Percentiles rank a stretch among this genome's conserved stretches.
These are phyloP conservation scores for Trichophyton equinum DNA, from an alignment of 2,329 filamentous ascomycete genomes.

Conservation along the genomic window DNA sequence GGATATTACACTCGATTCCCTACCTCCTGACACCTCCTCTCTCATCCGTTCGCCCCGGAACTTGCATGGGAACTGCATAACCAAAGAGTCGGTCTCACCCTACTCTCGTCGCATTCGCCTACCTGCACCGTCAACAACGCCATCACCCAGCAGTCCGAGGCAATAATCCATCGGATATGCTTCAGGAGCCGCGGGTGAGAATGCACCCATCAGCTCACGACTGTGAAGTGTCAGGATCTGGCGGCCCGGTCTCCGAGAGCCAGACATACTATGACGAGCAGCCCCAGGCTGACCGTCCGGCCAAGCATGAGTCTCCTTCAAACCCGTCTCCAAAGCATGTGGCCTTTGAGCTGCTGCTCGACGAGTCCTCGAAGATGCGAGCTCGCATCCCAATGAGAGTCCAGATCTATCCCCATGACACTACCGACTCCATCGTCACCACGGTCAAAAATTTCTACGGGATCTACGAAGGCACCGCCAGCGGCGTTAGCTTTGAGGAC, in stretches of 20 bases:
- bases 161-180: background rate
- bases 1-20: background rate
- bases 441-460: conserved; percentile 99
- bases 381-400: conserved; percentile 55
- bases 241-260: background rate
- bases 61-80: background rate
- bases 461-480: conserved; percentile 67
- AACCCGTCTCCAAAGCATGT: conserved; percentile 44
- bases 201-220: conserved; percentile 1
- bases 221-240: background rate
- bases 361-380: conserved; percentile 44
- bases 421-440: conserved; percentile 92
- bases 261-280: background rate
- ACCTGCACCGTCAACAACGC: background rate
- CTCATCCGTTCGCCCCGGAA: background rate
- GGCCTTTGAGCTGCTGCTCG: conserved; percentile 50
- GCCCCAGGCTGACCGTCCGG: background rate
- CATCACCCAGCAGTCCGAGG: background rate
- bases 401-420: conserved; percentile 89
- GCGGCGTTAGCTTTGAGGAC: conserved; percentile 92
- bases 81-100: background rate
- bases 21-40: background rate
- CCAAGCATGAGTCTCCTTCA: conserved; percentile 27
- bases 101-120: background rate
- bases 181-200: background rate